Percentiles rank a stretch among this genome's conserved stretches.
phyloP scores from a whole-genome alignment of 2,329 filamentous ascomycete genomes.

The Beauveria brongniartii region DNA sequence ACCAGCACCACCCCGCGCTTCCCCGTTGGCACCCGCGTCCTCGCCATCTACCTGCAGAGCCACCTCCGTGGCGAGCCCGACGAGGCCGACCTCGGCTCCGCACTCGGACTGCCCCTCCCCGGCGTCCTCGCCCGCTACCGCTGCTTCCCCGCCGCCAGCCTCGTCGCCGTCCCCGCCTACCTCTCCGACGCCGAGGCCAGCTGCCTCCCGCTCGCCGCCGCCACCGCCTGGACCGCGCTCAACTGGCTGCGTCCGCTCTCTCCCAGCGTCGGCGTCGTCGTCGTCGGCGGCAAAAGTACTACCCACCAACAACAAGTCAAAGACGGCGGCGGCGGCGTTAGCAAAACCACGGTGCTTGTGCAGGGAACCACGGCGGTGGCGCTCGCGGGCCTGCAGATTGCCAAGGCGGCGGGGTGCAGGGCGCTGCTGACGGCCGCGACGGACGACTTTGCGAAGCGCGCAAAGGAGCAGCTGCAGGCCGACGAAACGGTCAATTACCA shows the following conservation, averaged over 20 bases:
- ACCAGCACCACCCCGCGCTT: constrained; percentile 26
- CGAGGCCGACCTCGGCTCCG: constrained; percentile 44
- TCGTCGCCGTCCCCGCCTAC: constrained; percentile 50
- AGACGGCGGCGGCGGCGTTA: constrained; percentile 28
- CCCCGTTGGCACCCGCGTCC: constrained; percentile 55
- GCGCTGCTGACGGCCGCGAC: constrained; percentile 48
- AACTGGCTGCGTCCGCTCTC: constrained; percentile 50
- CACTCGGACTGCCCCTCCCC: constrained; percentile 51
- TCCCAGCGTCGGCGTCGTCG: constrained; percentile 23
- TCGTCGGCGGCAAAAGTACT: constrained; percentile 11
- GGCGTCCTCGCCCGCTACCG: constrained; percentile 53
- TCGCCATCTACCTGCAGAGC: constrained; percentile 54
- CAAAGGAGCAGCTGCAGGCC: constrained; percentile 39
- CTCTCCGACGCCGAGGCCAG: constrained; percentile 51
- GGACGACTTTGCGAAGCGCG: constrained; percentile 40
- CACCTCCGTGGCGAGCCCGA: constrained; percentile 52
- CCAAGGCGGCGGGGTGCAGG: constrained; percentile 41
- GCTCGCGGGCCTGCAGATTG: constrained; percentile 44
- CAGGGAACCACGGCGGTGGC: constrained; percentile 49
- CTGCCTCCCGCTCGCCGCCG: constrained; percentile 51
- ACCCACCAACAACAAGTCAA: constrained; percentile 4
- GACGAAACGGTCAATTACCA: constrained; percentile 47
- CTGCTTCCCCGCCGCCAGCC: constrained; percentile 46
- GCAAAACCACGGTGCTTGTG: constrained; percentile 35
- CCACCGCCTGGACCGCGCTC: constrained; percentile 59